Evolutionary conservation across 2,329 filamentous ascomycete species (phyloP), one percentile per base, ranked within the genome.

Genomic region (Metarhizium rileyi): DNA sequence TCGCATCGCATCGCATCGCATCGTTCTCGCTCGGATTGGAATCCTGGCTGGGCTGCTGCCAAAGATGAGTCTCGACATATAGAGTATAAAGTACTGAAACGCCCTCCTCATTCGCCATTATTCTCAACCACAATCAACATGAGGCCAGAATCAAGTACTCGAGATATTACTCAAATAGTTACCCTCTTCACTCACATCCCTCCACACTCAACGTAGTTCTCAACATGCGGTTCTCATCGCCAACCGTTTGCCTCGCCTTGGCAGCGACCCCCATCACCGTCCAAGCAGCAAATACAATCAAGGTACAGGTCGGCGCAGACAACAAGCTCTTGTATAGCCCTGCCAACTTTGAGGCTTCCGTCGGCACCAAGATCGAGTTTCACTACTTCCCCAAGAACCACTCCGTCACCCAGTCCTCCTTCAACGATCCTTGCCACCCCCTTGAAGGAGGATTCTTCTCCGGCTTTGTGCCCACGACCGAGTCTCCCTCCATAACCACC

Each of bases 401-500:
- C 68, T 81, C 79, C 16, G 74, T 84, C 50, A 77, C 77, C 8
- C 76, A 81, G 63, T 78, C 78, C 14, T 73, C 73, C 52, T 84
- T 83, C 57, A 74, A 72, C 51, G 63, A 69, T n/a, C 81, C 81
- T 9, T 84, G 81, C 62, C 58, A 71, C 28, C 78, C 80, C 2
- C 72, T 81, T 16, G 69, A 73, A 54, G 61, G 62, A 16, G 58
- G 57, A n/a, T 38, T 38, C 35, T 38, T 38, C 35, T 38, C 35
- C n/a, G 35, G 35, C n/a, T 75, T 75, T 36, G 79, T 77, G 64
- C 35, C 27, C 10, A 54, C 50, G 7, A 51, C 56, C 12, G 59
- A 52, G 16, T 55, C 57, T 26, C 53, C 55, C 25, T 48, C 50
- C 30, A 33, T 50, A 8, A 49, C 57, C 23, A 55, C 55, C 14